phyloP scores from a whole-genome alignment of 2,329 filamentous ascomycete species.

The Fonsecaea multimorphosa region DNA sequence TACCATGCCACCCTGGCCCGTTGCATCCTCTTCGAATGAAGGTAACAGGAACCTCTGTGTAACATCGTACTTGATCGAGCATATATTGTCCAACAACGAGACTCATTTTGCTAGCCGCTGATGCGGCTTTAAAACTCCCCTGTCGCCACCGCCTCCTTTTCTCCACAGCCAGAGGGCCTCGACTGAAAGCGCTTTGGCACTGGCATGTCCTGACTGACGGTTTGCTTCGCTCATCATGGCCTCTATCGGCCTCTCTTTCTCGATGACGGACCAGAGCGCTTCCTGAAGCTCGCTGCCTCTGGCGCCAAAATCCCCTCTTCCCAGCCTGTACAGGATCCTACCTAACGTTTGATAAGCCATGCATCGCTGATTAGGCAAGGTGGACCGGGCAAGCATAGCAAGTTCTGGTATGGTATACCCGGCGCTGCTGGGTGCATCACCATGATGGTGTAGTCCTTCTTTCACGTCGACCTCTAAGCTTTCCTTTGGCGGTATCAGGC shows the following conservation, averaged over 20 bases:
- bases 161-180: constrained; percentile 89
- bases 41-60: not conserved
- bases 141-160: constrained; percentile 62
- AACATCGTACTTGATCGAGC: not conserved
- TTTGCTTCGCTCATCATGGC: constrained; percentile 77
- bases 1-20: not conserved
- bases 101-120: constrained; percentile 34
- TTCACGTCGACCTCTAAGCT: constrained; percentile 76
- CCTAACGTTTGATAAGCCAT: constrained; percentile 91
- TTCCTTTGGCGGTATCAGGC: constrained; percentile 76
- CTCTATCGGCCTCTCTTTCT: constrained; percentile 77
- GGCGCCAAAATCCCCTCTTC: constrained; percentile 71
- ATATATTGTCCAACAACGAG: not conserved
- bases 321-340: constrained; percentile 80
- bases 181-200: constrained; percentile 80
- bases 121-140: constrained; percentile 48
- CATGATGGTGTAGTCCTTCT: constrained; percentile 90
- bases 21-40: not conserved
- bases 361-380: constrained; percentile 84
- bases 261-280: constrained; percentile 81
- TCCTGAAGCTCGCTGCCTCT: constrained; percentile 69
- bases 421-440: constrained; percentile 86
- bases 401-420: constrained; percentile 93
- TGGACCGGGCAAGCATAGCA: constrained; percentile 77
- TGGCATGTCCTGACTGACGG: constrained; percentile 72